Evolutionary conservation across 768 basidiomycete genomes (phyloP).

Genomic region (Pleurotus eryngii): DNA sequence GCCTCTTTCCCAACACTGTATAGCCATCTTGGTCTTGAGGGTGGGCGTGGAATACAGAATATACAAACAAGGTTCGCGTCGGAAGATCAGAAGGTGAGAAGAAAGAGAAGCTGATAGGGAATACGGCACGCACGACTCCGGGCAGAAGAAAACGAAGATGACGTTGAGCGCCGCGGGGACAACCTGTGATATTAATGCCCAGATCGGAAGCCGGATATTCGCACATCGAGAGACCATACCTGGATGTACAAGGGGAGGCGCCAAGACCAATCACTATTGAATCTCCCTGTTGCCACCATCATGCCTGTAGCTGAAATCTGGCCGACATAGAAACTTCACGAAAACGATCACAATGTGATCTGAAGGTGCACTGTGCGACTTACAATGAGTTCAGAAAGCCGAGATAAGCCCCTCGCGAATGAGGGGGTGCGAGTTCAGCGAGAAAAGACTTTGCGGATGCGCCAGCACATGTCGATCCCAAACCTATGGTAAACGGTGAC

Average conservation of each 20-base stretch:
- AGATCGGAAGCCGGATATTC: background rate
- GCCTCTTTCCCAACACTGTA: conserved; percentile 43
- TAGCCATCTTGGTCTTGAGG: conserved; percentile 47
- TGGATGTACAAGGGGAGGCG: conserved; percentile 49
- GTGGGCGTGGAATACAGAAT: background rate
- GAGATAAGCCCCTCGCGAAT: conserved; percentile 45
- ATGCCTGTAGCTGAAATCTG: conserved; percentile 55
- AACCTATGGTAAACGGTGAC: conserved; percentile 19
- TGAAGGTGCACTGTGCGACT: conserved; percentile 8
- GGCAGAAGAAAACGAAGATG: conserved; percentile 42
- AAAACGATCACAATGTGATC: background rate
- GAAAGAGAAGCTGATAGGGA: background rate
- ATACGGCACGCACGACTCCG: conserved; percentile 41
- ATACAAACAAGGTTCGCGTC: background rate
- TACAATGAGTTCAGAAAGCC: conserved; percentile 53
- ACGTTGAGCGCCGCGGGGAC: conserved; percentile 48
- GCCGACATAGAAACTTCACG: conserved; percentile 44
- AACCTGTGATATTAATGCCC: conserved; percentile 19
- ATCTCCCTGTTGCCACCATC: conserved; percentile 49
- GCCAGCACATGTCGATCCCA: conserved; percentile 42
- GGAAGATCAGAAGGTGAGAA: background rate
- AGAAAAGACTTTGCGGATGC: conserved; percentile 49
- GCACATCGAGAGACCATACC: conserved; percentile 16
- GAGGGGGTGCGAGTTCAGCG: conserved; percentile 47
- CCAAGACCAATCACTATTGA: conserved; percentile 41